phyloP scores from a whole-genome alignment of 805 yeast genomes.

The Cyberlindnera americana region DNA sequence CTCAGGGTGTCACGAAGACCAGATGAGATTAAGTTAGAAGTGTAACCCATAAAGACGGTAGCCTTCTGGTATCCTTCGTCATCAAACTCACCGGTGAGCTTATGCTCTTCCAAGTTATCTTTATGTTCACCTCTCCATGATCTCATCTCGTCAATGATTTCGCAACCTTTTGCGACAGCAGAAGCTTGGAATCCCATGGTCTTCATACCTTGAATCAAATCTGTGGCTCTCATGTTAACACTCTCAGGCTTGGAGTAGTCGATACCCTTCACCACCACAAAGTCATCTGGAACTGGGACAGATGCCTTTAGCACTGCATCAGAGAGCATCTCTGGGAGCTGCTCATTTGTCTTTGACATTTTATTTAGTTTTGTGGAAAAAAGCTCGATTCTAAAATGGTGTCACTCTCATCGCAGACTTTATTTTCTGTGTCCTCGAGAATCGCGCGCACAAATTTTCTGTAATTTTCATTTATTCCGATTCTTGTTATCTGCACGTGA shows the following conservation, averaged over 20 bases:
- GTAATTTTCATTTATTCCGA: too few relatives aligned
- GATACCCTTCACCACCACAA: conserved; percentile 78
- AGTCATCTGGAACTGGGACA: conserved; percentile 78
- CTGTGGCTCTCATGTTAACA: conserved; percentile 73
- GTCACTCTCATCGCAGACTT: neutral
- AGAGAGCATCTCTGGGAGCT: conserved; percentile 68
- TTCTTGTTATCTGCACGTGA: conserved; percentile 18
- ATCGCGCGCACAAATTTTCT: conserved; percentile 12
- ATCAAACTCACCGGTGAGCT: conserved; percentile 71
- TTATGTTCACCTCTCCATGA: conserved; percentile 83
- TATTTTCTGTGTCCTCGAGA: too few relatives aligned
- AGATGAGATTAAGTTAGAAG: conserved; percentile 92
- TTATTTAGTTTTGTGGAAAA: neutral
- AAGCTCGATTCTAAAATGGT: neutral
- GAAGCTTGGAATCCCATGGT: conserved; percentile 98
- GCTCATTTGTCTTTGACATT: conserved; percentile 37
- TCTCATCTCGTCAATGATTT: conserved; percentile 90
- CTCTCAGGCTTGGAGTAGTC: conserved; percentile 82
- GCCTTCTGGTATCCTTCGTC: conserved; percentile 76
- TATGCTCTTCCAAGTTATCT: conserved; percentile 65
- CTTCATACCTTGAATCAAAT: conserved; percentile 77
- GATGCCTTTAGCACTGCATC: conserved; percentile 91
- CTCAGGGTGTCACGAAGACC: conserved; percentile 91
- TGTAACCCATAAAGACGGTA: conserved; percentile 92
- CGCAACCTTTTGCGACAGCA: conserved; percentile 82